Evolutionary conservation across 2,329 filamentous ascomycete genomes (phyloP).

Genomic region (Beauveria scarabaeidicola): DNA sequence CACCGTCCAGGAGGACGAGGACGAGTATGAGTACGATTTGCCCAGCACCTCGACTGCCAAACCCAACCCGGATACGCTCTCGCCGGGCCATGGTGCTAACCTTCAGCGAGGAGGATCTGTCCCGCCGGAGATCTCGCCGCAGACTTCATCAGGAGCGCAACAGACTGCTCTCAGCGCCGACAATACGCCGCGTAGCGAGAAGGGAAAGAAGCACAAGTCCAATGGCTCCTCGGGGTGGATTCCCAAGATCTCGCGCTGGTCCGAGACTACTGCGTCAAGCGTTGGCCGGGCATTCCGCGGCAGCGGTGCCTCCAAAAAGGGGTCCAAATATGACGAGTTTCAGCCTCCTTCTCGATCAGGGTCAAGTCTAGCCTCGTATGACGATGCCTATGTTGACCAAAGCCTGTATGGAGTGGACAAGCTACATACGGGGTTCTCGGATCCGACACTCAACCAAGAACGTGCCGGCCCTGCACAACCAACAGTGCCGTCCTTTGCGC

Average conservation of each 20-base stretch:
- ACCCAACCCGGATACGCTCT: slow-evolving; percentile 46
- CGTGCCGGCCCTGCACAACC: slow-evolving; percentile 1
- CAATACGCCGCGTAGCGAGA: slow-evolving; percentile 66
- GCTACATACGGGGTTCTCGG: slow-evolving; percentile 47
- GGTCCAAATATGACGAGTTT: slow-evolving; percentile 52
- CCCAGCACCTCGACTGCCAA: slow-evolving; percentile 28
- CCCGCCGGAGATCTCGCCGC: slow-evolving; percentile 51
- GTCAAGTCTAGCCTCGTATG: slow-evolving; percentile 62
- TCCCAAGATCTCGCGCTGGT: slow-evolving; percentile 95
- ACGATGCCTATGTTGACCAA: slow-evolving; percentile 47
- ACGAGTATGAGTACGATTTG: slow-evolving; percentile 56
- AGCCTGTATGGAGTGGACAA: slow-evolving; percentile 53
- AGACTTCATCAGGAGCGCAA: slow-evolving; percentile 33
- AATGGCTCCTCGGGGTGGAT: slow-evolving; percentile 70
- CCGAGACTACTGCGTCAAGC: slow-evolving; percentile 87
- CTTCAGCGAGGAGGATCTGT: slow-evolving; percentile 41
- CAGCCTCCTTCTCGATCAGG: slow-evolving; percentile 62
- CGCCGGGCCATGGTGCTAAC: slow-evolving; percentile 43
- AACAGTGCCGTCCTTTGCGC: slow-evolving; percentile 5
- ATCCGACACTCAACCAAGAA: slow-evolving; percentile 35
- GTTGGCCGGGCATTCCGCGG: slow-evolving; percentile 69
- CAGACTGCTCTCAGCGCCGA: slow-evolving; percentile 55
- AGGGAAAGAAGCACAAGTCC: slow-evolving; percentile 82
- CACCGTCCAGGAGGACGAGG: slow-evolving; percentile 77
- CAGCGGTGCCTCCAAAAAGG: slow-evolving; percentile 49